Percentiles rank a stretch among this genome's conserved stretches.
phyloP scores from a whole-genome alignment of 2,329 filamentous ascomycete species.

The Cercospora sesami region DNA sequence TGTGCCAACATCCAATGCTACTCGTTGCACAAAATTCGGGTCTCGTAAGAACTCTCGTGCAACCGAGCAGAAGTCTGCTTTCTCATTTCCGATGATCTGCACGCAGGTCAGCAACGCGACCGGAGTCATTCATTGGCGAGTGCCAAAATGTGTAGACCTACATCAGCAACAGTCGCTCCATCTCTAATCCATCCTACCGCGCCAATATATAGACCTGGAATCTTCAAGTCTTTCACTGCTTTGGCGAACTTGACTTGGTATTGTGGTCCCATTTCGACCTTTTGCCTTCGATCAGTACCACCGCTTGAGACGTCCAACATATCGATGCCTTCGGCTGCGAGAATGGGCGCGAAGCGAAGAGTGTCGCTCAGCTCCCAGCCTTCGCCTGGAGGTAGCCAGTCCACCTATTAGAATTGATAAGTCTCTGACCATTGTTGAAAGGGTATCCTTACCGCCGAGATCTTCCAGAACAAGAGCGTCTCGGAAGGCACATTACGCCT shows the following conservation, averaged over 20 bases:
- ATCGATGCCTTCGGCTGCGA: not conserved
- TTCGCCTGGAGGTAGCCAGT: not conserved
- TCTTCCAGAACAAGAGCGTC: not conserved
- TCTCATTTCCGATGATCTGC: not conserved
- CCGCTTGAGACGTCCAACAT: not conserved
- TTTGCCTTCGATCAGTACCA: not conserved
- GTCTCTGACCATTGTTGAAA: not conserved
- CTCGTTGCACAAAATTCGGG: not conserved
- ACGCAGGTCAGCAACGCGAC: not conserved
- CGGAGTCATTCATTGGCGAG: too few species aligned
- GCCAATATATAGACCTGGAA: not conserved
- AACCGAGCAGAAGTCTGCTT: not conserved
- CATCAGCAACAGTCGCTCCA: not conserved
- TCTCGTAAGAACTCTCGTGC: not conserved
- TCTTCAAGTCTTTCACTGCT: not conserved
- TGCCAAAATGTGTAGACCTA: not conserved
- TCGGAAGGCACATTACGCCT: not conserved
- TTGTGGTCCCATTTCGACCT: not conserved
- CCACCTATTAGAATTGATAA: not conserved
- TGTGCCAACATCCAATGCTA: not conserved
- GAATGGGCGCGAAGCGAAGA: not conserved
- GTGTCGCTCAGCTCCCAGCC: not conserved
- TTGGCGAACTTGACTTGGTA: not conserved
- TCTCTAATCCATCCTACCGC: not conserved
- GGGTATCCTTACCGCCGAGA: not conserved